Evolutionary conservation across 495 filamentous ascomycete genomes (phyloP).

Genomic region (Aspergillus incahuasiensis): DNA sequence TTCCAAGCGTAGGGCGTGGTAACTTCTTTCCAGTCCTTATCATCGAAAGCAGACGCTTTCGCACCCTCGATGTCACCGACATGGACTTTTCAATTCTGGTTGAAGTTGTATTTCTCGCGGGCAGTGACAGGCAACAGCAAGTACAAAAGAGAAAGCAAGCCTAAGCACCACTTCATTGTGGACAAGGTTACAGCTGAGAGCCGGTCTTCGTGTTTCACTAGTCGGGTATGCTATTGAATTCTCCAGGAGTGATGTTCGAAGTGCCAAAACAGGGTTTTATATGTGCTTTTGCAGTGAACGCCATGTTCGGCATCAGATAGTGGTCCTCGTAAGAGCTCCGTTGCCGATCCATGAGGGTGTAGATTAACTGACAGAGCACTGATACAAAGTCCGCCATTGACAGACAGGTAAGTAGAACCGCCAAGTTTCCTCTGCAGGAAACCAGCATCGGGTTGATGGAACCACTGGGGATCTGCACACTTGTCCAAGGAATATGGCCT

Average conservation of each 20-base stretch:
- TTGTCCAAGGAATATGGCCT: background rate
- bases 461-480: too few species aligned
- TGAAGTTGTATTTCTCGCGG: background rate
- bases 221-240: too few species aligned
- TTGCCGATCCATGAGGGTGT: background rate
- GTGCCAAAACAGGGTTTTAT: too few species aligned
- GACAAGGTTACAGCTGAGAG: background rate
- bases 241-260: too few species aligned
- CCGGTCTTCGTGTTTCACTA: background rate
- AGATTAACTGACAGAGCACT: background rate
- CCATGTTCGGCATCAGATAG: background rate
- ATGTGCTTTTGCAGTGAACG: background rate
- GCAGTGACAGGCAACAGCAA: background rate
- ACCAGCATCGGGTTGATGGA: background rate
- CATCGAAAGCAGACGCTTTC: background rate
- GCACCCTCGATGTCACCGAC: background rate
- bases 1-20: conserved; percentile 9
- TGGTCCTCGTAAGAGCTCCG: background rate
- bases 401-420: background rate
- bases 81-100: conserved; percentile 1
- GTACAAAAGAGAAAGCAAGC: background rate
- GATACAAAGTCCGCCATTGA: background rate
- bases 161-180: background rate
- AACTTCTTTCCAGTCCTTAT: conserved; percentile 2
- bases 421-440: background rate